Base-by-base conservation (phyloP, 2,329 filamentous ascomycete genomes). In the Cryphonectria carpinicola region DNA sequence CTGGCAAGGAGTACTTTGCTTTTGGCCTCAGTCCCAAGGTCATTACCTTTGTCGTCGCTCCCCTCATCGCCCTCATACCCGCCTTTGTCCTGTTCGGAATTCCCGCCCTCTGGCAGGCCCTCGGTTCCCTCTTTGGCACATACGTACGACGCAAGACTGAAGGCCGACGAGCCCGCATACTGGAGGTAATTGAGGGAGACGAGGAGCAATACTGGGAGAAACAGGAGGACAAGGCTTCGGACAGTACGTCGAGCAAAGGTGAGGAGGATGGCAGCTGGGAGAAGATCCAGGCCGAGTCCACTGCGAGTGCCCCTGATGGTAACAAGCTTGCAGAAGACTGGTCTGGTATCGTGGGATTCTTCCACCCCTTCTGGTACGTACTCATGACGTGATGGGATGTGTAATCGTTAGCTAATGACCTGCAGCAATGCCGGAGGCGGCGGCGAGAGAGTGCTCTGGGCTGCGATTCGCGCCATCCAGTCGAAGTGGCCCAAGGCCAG, bases 361-460 rank as follows among this genome's bases (percentile, higher is more conserved):
- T 99, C 79, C 96, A 99, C 80, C 96, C 96, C 1, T 99, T 98
- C 80, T 98, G 96, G 93, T 95, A 84, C 74, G 87, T 78, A 2
- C 4, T 25, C 6, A 11, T 6, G 8, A 17, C n/a, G 14, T 7
- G 11, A 10, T n/a, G 1, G 19, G 17, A 22, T 17, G 17, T 2
- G 43, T 25, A 65, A 65, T n/a, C n/a, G 43, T 43, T 54, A 28
- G 52, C 74, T 76, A 52, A 76, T 71, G 61, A 10, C 5, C 52
- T 61, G 66, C 72, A 96, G 93, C 82, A 98, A 99, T 83, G 96
- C 96, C 66, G 96, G 96, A 69, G 96, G 96, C 39, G 96, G 96
- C 72, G 96, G 96, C 73, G 96, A 99, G 82, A 88, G 96, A 79
- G 96, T 99, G 60, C 89, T 99, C 37, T 99, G 97, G 94, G 95